Conservation (phyloP, 352 stramenopile genomes). For the Globisporangium cystogenes region DNA sequence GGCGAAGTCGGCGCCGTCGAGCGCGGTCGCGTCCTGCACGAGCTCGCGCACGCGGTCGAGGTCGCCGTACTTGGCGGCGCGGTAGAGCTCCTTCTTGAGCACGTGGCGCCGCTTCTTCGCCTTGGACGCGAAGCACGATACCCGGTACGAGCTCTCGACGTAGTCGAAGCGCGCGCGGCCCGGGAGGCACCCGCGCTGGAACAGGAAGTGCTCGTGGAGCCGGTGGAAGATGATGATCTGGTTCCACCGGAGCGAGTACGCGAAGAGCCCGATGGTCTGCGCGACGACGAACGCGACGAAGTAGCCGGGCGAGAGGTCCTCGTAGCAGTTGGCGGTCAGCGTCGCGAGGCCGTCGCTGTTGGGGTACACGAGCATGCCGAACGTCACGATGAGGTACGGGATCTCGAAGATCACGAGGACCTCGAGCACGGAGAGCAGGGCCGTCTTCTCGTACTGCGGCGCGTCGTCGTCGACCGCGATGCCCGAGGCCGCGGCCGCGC, state of each 20-base stretch:
- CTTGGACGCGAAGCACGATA: conserved; percentile 35
- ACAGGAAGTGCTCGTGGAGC: conserved; percentile 75
- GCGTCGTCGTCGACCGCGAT: conserved; percentile 39
- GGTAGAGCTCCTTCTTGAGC: conserved; percentile 56
- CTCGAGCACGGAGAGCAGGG: conserved; percentile 70
- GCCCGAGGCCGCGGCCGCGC: conserved; percentile 22
- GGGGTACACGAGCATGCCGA: conserved; percentile 41
- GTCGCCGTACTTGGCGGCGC: conserved; percentile 56
- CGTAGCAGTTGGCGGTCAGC: conserved; percentile 33
- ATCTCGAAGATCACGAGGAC: conserved; percentile 76
- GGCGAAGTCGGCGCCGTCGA: conserved; percentile 60
- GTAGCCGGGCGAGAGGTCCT: conserved; percentile 11
- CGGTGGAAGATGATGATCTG: conserved; percentile 79
- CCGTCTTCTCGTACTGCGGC: conserved; percentile 57
- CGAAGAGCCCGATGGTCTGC: conserved; percentile 39
- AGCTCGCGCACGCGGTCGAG: conserved; percentile 40
- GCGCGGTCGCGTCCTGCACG: conserved; percentile 39
- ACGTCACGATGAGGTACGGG: conserved; percentile 51
- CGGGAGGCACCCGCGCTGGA: conserved; percentile 54
- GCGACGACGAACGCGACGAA: conserved; percentile 45
- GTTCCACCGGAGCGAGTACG: conserved; percentile 64
- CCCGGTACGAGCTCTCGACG: conserved; percentile 42
- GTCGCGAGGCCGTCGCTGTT: conserved; percentile 25
- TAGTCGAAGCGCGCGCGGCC: conserved; percentile 63
- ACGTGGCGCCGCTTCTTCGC: conserved; percentile 28